These are phyloP conservation scores for Verbascum thapsus DNA, from an alignment of 257 asterid genomes.

Conservation along the genomic window DNA sequence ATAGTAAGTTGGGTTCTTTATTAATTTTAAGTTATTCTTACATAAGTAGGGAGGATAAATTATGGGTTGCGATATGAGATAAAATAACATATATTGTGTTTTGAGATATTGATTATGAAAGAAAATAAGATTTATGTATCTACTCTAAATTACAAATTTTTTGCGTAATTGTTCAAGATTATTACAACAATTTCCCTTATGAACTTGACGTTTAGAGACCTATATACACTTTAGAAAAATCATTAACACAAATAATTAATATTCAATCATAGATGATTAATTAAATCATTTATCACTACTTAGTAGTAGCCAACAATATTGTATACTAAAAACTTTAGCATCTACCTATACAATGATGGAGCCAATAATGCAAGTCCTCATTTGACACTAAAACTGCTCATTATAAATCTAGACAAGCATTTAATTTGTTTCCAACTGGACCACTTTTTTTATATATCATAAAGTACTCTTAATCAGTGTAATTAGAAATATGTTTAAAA, in stretches of 20 bases:
- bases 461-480: background rate
- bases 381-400: constrained; percentile 34
- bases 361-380: constrained; percentile 32
- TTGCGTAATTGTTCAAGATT: no score
- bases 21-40: no score
- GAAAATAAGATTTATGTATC: no score
- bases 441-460: constrained; percentile 24
- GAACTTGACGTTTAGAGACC: constrained; percentile 5
- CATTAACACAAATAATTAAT: constrained; percentile 19
- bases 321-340: constrained; percentile 17
- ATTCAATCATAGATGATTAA: constrained; percentile 16
- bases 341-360: constrained; percentile 34
- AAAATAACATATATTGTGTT: no score
- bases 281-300: constrained; percentile 22
- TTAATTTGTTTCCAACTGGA: constrained; percentile 31
- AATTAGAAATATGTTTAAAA: no score
- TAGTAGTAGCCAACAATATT: constrained; percentile 16
- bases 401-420: constrained; percentile 37
- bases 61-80: no score
- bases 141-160: no score
- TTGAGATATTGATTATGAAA: no score
- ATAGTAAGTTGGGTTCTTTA: no score
- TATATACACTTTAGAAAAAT: constrained; percentile 19
- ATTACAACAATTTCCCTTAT: no score
- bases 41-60: no score